A percentile compares a stretch with the other conserved stretches of the same genome.
Conservation (phyloP, 495 filamentous ascomycete genomes). For the Pyronema domesticum region DNA sequence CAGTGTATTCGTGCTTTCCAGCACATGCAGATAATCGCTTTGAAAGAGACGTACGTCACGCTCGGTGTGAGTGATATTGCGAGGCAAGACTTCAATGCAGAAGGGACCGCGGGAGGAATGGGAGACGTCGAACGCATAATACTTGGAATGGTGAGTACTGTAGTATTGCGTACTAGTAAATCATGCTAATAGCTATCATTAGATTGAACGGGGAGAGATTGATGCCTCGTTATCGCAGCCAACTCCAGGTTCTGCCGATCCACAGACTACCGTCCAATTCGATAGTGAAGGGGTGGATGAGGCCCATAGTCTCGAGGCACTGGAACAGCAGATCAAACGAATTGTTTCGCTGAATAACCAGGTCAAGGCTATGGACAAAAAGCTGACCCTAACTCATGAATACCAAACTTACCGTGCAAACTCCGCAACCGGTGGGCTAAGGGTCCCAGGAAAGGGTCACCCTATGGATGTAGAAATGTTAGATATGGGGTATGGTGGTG, state of each 20-base stretch:
- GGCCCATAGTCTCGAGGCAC: slow-evolving; percentile 16
- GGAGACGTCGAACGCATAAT: slow-evolving; percentile 21
- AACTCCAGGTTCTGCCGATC: slow-evolving; percentile 9
- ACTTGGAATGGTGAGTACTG: slow-evolving; percentile 19
- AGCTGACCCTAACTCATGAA: slow-evolving; percentile 22
- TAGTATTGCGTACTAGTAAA: not conserved
- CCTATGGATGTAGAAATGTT: slow-evolving; percentile 21
- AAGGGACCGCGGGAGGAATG: slow-evolving; percentile 9
- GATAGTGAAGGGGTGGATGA: slow-evolving; percentile 19
- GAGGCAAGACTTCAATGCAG: slow-evolving; percentile 21
- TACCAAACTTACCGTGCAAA: slow-evolving; percentile 18
- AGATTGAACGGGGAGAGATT: slow-evolving; percentile 25
- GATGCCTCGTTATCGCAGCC: slow-evolving; percentile 21
- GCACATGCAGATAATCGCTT: slow-evolving; percentile 19
- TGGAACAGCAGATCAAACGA: slow-evolving; percentile 21
- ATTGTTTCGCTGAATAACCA: slow-evolving; percentile 22
- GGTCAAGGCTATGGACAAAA: slow-evolving; percentile 21
- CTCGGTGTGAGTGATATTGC: slow-evolving; percentile 23
- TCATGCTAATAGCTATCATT: not conserved
- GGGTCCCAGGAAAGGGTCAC: slow-evolving; percentile 4
- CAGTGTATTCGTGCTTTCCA: slow-evolving; percentile 24
- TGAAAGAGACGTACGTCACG: slow-evolving; percentile 24
- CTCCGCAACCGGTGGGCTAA: slow-evolving; percentile 13
- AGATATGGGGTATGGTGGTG: slow-evolving; percentile 17
- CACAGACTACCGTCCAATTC: slow-evolving; percentile 23